These are phyloP conservation scores for Plasmodium adleri DNA, from an alignment of 169 alveolate genomes.

Conservation along the genomic window DNA sequence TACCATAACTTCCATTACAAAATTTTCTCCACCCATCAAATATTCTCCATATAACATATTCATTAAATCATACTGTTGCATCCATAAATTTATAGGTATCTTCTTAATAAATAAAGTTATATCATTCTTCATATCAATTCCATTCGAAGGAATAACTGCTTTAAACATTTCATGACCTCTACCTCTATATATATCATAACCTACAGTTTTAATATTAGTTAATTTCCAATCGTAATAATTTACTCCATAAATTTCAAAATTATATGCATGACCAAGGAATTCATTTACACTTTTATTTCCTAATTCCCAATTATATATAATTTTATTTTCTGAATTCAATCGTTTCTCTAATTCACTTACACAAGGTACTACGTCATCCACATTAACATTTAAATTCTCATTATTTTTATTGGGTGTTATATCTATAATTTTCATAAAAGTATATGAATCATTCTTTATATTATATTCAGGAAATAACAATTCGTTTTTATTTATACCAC, in stretches of 20 bases:
- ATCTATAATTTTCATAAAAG: too few species aligned
- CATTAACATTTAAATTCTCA: too few species aligned
- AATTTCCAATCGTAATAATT: constrained; percentile 79
- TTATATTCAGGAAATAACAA: too few species aligned
- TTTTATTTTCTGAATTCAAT: too few species aligned
- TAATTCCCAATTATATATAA: constrained; percentile 29
- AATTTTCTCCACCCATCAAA: constrained; percentile 87
- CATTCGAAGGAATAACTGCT: constrained; percentile 37
- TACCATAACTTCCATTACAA: constrained; percentile 88
- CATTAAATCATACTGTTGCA: constrained; percentile 80
- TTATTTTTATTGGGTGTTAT: too few species aligned
- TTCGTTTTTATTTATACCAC: too few species aligned
- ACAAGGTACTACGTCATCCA: too few species aligned
- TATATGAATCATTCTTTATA: too few species aligned
- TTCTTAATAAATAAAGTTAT: constrained; percentile 79
- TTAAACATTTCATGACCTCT: constrained; percentile 80
- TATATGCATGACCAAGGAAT: constrained; percentile 28
- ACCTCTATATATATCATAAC: constrained; percentile 77
- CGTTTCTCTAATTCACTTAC: too few species aligned
- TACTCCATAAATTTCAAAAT: constrained; percentile 71
- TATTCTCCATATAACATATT: constrained; percentile 83
- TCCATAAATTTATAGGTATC: constrained; percentile 84
- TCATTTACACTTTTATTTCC: neutral
- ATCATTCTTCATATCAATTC: constrained; percentile 23
- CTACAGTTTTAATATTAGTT: constrained; percentile 66